These are phyloP conservation scores for Cochlearia excelsa DNA, from an alignment of 345 rosid genomes.

Conservation along the genomic window DNA sequence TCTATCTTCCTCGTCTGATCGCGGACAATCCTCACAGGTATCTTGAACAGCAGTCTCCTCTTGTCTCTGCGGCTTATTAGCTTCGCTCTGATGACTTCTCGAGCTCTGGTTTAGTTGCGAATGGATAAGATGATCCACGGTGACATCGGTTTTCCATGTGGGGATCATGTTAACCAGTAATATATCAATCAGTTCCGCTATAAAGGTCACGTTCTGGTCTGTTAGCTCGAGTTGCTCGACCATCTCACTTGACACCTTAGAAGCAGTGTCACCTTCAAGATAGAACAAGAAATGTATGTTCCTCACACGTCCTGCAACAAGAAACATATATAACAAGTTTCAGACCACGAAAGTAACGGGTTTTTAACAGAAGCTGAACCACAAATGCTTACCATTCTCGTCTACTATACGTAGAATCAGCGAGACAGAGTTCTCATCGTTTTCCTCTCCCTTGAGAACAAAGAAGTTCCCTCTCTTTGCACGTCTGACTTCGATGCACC, in stretches of 20 bases:
- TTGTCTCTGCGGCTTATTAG: not conserved
- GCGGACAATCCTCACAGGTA: not conserved
- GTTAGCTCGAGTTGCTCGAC: conserved; percentile 75
- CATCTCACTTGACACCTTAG: conserved; percentile 80
- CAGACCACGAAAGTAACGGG: not conserved
- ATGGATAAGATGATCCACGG: conserved; percentile 6
- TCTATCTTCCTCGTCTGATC: not conserved
- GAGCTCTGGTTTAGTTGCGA: conserved; percentile 29
- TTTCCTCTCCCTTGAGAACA: conserved; percentile 62
- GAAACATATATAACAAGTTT: not conserved
- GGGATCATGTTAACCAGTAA: conserved; percentile 53
- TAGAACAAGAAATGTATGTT: conserved; percentile 71
- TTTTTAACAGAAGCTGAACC: not conserved
- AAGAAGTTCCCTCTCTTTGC: conserved; percentile 58
- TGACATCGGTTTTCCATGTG: conserved; percentile 46
- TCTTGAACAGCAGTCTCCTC: not conserved
- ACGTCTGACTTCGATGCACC: conserved; percentile 57
- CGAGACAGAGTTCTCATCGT: conserved; percentile 68
- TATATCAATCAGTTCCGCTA: conserved; percentile 72
- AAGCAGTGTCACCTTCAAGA: conserved; percentile 64
- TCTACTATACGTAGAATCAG: conserved; percentile 73
- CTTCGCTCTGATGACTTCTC: not conserved
- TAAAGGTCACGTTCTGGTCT: conserved; percentile 55
- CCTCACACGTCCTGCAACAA: conserved; percentile 59
- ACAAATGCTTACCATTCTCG: conserved; percentile 24